Evolutionary conservation across 371 early-diverging fungal species (phyloP), one percentile per base, ranked within the genome.

Genomic region (Lichtheimia corymbifera): DNA sequence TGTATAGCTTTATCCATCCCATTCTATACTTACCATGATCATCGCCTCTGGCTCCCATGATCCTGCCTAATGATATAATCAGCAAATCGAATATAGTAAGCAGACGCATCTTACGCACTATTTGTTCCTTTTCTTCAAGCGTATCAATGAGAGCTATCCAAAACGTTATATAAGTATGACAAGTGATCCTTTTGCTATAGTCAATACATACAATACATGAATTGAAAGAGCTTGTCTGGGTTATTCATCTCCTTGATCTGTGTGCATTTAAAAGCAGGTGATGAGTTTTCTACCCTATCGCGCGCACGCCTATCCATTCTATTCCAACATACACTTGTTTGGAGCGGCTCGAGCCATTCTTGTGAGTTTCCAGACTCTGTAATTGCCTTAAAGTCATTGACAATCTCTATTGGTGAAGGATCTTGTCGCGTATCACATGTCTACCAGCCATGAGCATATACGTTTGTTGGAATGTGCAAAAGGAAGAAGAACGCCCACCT

Each of bases 101-200:
- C 14, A 5, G 14, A 7, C 6, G 54, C 3, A 9, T 45, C 15
- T 2, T 49, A 24, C 43, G 49, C 51, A 54, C 58, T 25, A 60
- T 51, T n/a, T 63, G 35, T 25, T 59, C 63, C 42, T 54, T 44
- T 27, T 55, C 44, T 58, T 58, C 62, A 27, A 54, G 28, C 20
- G 44, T 59, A 35, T 57, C 53, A 24, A 42, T 49, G 22, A 49
- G 25, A 22, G 55, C 55, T 59, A 25, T 50, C 45, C 13, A 18
- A 17, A 15, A 12, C 25, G 5, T 4, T 49, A 24, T 4, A 43
- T 2, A 11, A 14, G 53, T 25, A 22, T 22, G 22, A 22, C 42
- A 35, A 59, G 13, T 50, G 30, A 40, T 40, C 58, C 40, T 54
- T 54, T 13, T 0, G 18, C 30, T 5, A 2, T n/a, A 22, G 11